Evolutionary conservation across 116 monocot genomes (phyloP), one percentile per base, ranked within the genome.

Genomic region (Zostera marina): DNA sequence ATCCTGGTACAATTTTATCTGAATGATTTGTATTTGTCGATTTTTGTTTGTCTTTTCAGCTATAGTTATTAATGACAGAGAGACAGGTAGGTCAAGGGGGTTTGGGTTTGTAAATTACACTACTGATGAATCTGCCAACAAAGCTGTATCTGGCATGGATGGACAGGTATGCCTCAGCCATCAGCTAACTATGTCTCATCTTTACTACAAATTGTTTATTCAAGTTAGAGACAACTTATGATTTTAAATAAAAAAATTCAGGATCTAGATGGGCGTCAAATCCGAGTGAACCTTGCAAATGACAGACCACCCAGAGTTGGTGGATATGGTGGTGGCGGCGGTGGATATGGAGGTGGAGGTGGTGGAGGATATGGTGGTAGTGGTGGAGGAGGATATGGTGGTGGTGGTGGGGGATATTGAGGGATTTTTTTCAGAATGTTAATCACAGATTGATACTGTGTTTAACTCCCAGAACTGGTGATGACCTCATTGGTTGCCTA

Each of bases 71-170:
- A 73, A 68, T 11, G 81, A 81, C 43, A 66, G 81, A 67, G 76
- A 81, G 13, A 70, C 64, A 14, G 81, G 81, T 49, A 73, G 73
- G 40, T 81, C 81, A 1, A 73, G 81, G 65, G 81, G 81, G 7
- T 81, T 81, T 62, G 81, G 81, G 10, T 81, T 81, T 74, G 76
- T 81, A 11, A 73, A 48, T 23, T 81, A 70, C 39, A 52, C 70
- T 7, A 59, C 32, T 26, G 55, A 53, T 24, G 81, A 81, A 13
- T 63, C 66, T 53, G 81, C 81, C 11, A 81, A 43, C n/a, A 11
- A 26, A 8, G 81, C 81, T 20, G n/a, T 73, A 20, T 56, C 70
- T 44, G 54, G 60, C 60, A 81, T 81, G 81, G 81, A 81, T 54
- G 81, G 81, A 41, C 48, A 81, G 81, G 81, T 81, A 41, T 63